Conservation (phyloP, 192 early-diverging fungal genomes). For the Rhizophagus clarus region DNA sequence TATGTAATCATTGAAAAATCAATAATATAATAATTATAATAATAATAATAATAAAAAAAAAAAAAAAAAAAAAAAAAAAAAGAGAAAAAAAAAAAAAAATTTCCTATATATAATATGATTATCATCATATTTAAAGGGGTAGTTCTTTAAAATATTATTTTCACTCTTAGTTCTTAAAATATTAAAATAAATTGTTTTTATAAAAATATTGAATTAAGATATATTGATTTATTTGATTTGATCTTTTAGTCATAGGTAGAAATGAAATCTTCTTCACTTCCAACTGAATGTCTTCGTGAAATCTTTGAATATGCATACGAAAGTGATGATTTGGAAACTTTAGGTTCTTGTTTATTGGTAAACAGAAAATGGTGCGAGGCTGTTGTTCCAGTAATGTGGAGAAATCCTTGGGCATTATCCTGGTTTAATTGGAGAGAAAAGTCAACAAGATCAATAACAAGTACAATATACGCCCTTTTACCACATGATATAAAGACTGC, state of each 20-base stretch:
- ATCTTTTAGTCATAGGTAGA: not conserved
- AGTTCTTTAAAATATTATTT: too few relatives aligned
- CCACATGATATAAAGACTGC: not conserved
- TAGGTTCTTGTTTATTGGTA: not conserved
- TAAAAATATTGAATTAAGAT: too few relatives aligned
- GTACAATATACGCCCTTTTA: not conserved
- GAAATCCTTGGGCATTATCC: not conserved
- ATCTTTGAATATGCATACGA: not conserved
- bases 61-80: too few relatives aligned
- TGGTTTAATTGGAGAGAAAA: not conserved
- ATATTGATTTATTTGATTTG: too few relatives aligned
- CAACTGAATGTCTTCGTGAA: not conserved
- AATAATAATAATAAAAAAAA: too few relatives aligned
- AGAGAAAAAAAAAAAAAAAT: too few relatives aligned
- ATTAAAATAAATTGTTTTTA: too few relatives aligned
- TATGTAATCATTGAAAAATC: too few relatives aligned
- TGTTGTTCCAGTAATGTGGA: not conserved
- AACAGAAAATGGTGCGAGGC: conserved; percentile 5
- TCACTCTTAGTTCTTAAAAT: too few relatives aligned
- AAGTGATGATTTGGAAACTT: not conserved
- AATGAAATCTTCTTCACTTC: not conserved
- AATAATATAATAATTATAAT: too few relatives aligned
- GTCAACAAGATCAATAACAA: not conserved
- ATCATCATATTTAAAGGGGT: too few relatives aligned
- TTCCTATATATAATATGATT: too few relatives aligned